These are phyloP conservation scores for Pinus tabuliformis DNA, from an alignment of 75 land plant genomes.

Conservation along the genomic window DNA sequence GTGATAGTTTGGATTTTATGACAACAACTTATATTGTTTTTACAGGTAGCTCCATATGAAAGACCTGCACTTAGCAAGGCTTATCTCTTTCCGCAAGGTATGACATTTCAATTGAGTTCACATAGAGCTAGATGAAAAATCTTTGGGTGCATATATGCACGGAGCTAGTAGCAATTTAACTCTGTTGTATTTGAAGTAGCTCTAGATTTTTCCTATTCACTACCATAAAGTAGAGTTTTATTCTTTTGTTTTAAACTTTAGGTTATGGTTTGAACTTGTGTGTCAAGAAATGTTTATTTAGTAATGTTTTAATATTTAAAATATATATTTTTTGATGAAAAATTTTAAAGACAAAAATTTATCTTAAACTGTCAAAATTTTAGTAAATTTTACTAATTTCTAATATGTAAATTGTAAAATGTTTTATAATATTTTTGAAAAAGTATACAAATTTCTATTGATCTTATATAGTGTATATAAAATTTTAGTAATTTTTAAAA, in stretches of 20 bases:
- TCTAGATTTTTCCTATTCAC: background rate
- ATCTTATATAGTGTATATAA: no score
- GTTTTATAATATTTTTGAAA: no score
- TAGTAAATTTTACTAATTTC: no score
- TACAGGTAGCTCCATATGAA: constrained; percentile 98
- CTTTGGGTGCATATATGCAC: background rate
- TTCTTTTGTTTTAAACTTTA: background rate
- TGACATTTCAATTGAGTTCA: constrained; percentile 1
- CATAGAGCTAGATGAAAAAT: background rate
- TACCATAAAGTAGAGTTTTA: background rate
- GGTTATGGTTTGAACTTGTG: background rate
- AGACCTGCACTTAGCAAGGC: constrained; percentile 98
- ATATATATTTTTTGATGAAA: no score
- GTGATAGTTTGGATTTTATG: background rate
- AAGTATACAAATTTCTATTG: no score
- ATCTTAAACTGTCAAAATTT: no score
- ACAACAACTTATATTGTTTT: background rate
- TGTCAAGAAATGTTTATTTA: no score
- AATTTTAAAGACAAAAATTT: no score
- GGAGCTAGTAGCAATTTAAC: background rate
- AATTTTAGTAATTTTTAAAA: no score
- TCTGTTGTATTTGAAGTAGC: background rate
- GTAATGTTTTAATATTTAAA: no score
- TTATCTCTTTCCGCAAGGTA: constrained; percentile 89
- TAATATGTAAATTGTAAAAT: no score